Evolutionary conservation across 1,139 yeast genomes (phyloP).

Genomic region (Yamadazyma blattariae): DNA sequence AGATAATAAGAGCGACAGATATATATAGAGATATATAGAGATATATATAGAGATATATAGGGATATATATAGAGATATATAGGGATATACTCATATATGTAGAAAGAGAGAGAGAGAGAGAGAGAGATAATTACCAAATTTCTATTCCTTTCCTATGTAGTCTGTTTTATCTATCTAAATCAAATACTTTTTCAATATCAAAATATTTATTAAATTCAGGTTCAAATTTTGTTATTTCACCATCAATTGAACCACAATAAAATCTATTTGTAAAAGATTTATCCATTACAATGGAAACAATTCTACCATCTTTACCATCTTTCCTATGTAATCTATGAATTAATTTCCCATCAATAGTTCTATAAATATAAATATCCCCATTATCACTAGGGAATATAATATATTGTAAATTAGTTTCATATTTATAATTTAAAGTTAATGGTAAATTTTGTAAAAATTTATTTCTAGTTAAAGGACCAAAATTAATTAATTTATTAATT

Average conservation of each 20-base stretch:
- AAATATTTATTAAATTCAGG: slow-evolving; percentile 26
- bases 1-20: no score
- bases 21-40: no score
- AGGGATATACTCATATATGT: no score
- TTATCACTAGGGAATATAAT: slow-evolving; percentile 74
- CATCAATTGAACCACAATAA: slow-evolving; percentile 57
- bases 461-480: slow-evolving; percentile 76
- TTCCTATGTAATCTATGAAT: slow-evolving; percentile 46
- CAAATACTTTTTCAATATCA: no score
- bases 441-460: slow-evolving; percentile 51
- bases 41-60: no score
- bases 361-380: slow-evolving; percentile 69
- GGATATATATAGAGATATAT: no score
- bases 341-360: slow-evolving; percentile 63
- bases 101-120: no score
- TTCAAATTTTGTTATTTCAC: slow-evolving; percentile 54
- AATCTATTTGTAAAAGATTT: slow-evolving; percentile 44
- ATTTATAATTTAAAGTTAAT: slow-evolving; percentile 39
- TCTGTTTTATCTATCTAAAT: no score
- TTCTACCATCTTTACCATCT: slow-evolving; percentile 40
- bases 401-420: slow-evolving; percentile 53
- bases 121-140: no score
- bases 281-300: slow-evolving; percentile 50
- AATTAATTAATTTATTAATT: slow-evolving; percentile 63
- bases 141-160: no score